These are phyloP conservation scores for Penicillium silybi DNA, from an alignment of 495 filamentous ascomycete genomes.

Conservation along the genomic window DNA sequence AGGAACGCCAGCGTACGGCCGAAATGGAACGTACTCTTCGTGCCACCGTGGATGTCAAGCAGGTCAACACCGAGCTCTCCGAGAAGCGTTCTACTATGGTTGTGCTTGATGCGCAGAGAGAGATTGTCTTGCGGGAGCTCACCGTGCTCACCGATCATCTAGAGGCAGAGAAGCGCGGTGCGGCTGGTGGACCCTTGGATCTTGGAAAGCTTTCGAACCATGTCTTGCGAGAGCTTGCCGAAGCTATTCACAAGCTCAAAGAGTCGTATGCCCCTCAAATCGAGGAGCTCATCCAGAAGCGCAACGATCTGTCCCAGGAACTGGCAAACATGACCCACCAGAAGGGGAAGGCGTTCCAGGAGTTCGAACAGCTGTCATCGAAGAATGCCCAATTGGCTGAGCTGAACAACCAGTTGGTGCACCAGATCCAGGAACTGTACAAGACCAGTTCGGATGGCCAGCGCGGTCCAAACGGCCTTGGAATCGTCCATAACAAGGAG, in stretches of 20 bases:
- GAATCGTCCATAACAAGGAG: conserved; percentile 74
- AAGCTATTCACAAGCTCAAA: conserved; percentile 82
- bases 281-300: conserved; percentile 77
- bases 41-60: conserved; percentile 74
- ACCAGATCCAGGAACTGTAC: conserved; percentile 90
- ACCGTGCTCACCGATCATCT: conserved; percentile 79
- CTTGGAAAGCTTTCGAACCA: conserved; percentile 74
- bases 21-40: conserved; percentile 74
- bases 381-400: conserved; percentile 94
- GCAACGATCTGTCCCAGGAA: conserved; percentile 78
- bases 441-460: conserved; percentile 66
- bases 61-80: conserved; percentile 76
- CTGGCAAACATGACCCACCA: conserved; percentile 70
- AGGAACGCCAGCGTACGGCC: conserved; percentile 72
- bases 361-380: conserved; percentile 87
- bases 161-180: conserved; percentile 60
- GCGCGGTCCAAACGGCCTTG: conserved; percentile 67
- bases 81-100: conserved; percentile 97
- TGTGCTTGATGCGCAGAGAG: conserved; percentile 89
- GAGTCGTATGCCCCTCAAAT: conserved; percentile 71
- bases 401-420: conserved; percentile 89
- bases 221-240: conserved; percentile 82
- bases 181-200: conserved; percentile 61
- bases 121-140: conserved; percentile 90
- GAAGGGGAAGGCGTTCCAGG: conserved; percentile 87